Conservation (phyloP, 2,329 filamentous ascomycete species). For the Penicillium sp. region DNA sequence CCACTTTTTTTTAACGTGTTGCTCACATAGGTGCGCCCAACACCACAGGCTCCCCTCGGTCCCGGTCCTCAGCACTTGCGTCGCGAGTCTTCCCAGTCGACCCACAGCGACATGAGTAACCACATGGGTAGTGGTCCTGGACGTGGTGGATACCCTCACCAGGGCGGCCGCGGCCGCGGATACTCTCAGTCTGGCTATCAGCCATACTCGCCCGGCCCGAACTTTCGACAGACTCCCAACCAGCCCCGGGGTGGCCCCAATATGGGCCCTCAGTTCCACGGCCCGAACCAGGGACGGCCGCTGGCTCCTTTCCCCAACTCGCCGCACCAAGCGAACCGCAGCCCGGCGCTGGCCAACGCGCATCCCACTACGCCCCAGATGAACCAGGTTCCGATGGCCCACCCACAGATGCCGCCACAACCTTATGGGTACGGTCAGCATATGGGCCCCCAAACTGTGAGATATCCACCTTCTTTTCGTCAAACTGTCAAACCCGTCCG, state of each 20-base stretch:
- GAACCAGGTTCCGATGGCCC: constrained; percentile 66
- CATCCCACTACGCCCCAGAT: constrained; percentile 69
- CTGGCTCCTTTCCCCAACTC: constrained; percentile 58
- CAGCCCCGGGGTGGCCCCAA: constrained; percentile 51
- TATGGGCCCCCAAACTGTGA: constrained; percentile 61
- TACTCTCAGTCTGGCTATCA: constrained; percentile 54
- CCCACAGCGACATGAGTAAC: constrained; percentile 69
- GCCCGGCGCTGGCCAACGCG: constrained; percentile 64
- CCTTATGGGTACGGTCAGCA: constrained; percentile 57
- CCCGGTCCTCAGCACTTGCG: constrained; percentile 72
- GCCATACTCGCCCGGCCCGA: constrained; percentile 54
- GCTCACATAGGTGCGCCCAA: constrained; percentile 64
- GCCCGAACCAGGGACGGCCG: constrained; percentile 42
- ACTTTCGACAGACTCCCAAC: constrained; percentile 52
- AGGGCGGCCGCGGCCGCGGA: constrained; percentile 57
- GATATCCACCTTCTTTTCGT: constrained; percentile 42
- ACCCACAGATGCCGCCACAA: constrained; percentile 61
- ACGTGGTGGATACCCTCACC: constrained; percentile 53
- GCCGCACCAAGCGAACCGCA: constrained; percentile 61
- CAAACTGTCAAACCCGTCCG: constrained; percentile 28
- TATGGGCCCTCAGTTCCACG: constrained; percentile 54
- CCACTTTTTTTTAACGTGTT: constrained; percentile 19
- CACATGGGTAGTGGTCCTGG: constrained; percentile 52
- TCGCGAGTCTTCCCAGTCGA: constrained; percentile 80
- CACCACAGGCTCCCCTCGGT: constrained; percentile 60